phyloP scores from a whole-genome alignment of 768 basidiomycete genomes.

The Punctularia strigosozonata region DNA sequence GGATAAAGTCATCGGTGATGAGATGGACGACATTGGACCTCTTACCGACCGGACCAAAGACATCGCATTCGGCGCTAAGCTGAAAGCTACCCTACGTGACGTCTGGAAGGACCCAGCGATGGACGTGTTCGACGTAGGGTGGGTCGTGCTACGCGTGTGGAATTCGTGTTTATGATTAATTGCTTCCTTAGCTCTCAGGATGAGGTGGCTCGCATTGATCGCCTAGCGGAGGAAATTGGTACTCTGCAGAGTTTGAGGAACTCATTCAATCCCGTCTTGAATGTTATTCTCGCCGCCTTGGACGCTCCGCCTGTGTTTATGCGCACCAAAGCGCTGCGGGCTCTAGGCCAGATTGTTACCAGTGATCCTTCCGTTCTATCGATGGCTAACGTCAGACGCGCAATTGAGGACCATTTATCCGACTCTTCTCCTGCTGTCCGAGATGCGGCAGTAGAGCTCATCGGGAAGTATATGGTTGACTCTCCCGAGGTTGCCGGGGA shows the following conservation, averaged over 20 bases:
- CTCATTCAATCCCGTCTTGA: slow-evolving; percentile 78
- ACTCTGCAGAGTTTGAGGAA: slow-evolving; percentile 62
- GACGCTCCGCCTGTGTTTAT: slow-evolving; percentile 85
- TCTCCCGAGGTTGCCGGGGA: slow-evolving; percentile 79
- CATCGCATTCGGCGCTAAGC: slow-evolving; percentile 35
- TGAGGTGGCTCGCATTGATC: slow-evolving; percentile 56
- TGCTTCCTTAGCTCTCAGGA: slow-evolving; percentile 45
- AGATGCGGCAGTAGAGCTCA: slow-evolving; percentile 92
- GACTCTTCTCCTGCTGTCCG: slow-evolving; percentile 92
- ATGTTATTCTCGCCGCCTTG: slow-evolving; percentile 64
- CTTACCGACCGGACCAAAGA: slow-evolving; percentile 22
- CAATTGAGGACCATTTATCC: slow-evolving; percentile 82
- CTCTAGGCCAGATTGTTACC: slow-evolving; percentile 80
- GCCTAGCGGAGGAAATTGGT: slow-evolving; percentile 64
- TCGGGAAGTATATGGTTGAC: slow-evolving; percentile 94
- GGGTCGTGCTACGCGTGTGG: slow-evolving; percentile 11
- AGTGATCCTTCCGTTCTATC: slow-evolving; percentile 79
- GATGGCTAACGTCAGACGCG: slow-evolving; percentile 65
- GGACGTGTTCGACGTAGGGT: slow-evolving; percentile 83
- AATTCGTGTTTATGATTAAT: background rate
- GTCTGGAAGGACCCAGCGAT: slow-evolving; percentile 60
- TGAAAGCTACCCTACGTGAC: slow-evolving; percentile 54
- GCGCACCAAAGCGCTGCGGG: slow-evolving; percentile 88
- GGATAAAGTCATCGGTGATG: slow-evolving; percentile 35
- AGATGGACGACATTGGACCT: slow-evolving; percentile 22